phyloP scores from a whole-genome alignment of 2,329 filamentous ascomycete species.

The Stachybotrys chartarum region DNA sequence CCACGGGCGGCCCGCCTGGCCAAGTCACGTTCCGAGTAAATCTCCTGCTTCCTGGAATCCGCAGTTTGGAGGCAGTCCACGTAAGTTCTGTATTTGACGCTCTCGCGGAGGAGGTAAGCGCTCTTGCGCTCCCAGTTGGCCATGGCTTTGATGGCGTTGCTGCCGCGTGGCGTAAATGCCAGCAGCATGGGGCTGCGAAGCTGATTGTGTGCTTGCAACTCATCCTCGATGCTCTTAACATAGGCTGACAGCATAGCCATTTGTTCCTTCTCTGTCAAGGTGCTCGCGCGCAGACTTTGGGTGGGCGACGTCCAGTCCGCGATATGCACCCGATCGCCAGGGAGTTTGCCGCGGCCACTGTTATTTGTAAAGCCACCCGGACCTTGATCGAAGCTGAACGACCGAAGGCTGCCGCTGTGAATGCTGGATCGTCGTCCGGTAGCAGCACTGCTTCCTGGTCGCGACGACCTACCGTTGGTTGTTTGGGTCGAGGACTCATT shows the following conservation, averaged over 20 bases:
- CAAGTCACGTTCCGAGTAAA: conserved; percentile 55
- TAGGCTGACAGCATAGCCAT: conserved; percentile 68
- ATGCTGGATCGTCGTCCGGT: conserved; percentile 34
- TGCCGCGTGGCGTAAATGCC: conserved; percentile 78
- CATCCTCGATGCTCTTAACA: conserved; percentile 77
- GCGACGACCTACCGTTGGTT: conserved; percentile 27
- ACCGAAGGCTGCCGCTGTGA: conserved; percentile 44
- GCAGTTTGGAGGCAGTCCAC: conserved; percentile 77
- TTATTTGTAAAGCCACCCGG: conserved; percentile 44
- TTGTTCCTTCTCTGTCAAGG: conserved; percentile 73
- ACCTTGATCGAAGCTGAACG: conserved; percentile 55
- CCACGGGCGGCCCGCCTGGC: conserved; percentile 42
- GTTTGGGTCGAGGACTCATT: conserved; percentile 34
- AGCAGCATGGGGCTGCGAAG: conserved; percentile 80
- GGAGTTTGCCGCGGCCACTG: conserved; percentile 52
- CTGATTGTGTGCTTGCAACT: conserved; percentile 81
- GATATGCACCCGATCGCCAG: conserved; percentile 78
- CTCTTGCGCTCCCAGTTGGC: conserved; percentile 97
- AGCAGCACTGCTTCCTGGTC: conserved; percentile 44
- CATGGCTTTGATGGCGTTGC: conserved; percentile 79
- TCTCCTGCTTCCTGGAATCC: conserved; percentile 59
- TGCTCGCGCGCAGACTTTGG: conserved; percentile 83
- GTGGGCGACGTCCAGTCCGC: conserved; percentile 84
- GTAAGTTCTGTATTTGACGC: conserved; percentile 94
- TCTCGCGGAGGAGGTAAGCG: conserved; percentile 82